Percentiles rank a stretch among this genome's conserved stretches.
Conservation (phyloP, 1,284 basidiomycete species). For the Tilletia caries region DNA sequence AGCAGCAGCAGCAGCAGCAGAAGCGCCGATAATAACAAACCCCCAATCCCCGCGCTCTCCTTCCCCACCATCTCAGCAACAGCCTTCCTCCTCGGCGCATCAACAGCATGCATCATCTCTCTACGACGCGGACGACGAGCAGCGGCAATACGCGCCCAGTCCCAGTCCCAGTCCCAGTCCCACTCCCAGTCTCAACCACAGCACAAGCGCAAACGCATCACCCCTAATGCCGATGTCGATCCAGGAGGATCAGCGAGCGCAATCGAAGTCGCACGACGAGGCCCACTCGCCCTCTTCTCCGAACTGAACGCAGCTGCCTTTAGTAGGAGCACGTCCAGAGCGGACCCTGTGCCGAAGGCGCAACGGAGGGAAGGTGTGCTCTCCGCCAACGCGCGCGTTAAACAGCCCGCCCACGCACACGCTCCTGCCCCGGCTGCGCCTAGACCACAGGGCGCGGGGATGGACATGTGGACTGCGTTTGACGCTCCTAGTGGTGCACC, state of each 20-base stretch:
- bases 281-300: slow-evolving; percentile 3
- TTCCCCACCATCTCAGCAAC: slow-evolving; percentile 12
- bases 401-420: background rate
- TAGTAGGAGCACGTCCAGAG: background rate
- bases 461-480: slow-evolving; percentile 4
- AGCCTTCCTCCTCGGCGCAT: slow-evolving; percentile 5
- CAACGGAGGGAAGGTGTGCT: background rate
- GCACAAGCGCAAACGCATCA: too few relatives aligned
- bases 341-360: background rate
- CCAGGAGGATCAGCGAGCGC: background rate
- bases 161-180: too few relatives aligned
- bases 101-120: slow-evolving; percentile 5
- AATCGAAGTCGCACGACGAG: background rate
- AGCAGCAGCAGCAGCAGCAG: too few relatives aligned
- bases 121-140: background rate
- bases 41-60: background rate
- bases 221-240: too few relatives aligned
- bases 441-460: background rate
- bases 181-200: too few relatives aligned
- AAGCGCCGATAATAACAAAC: too few relatives aligned
- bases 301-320: background rate
- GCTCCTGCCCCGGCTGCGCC: background rate
- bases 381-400: slow-evolving; percentile 1
- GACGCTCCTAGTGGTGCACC: background rate
- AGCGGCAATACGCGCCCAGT: background rate